A percentile compares a stretch with the other conserved stretches of the same genome.
These are phyloP conservation scores for Penicilliopsis zonata DNA, from an alignment of 495 filamentous ascomycete species.

Conservation along the genomic window DNA sequence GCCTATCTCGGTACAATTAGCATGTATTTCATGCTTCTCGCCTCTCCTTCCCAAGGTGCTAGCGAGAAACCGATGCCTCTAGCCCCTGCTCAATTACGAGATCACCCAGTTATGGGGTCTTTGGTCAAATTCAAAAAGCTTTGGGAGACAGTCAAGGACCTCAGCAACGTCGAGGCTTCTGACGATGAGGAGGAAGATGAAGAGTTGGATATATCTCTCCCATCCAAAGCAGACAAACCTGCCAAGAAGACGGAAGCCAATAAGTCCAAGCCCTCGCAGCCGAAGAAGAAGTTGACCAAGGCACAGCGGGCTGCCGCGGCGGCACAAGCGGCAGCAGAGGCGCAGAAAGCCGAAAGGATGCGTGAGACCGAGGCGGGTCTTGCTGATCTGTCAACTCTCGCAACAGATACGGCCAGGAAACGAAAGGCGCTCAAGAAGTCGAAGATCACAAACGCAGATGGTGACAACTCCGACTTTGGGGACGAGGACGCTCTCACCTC, in stretches of 20 bases:
- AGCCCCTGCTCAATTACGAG: slow-evolving; percentile 61
- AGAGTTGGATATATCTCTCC: background rate
- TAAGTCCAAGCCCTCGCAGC: slow-evolving; percentile 14
- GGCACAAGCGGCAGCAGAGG: slow-evolving; percentile 40
- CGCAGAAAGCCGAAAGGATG: slow-evolving; percentile 42
- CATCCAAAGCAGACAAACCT: slow-evolving; percentile 11
- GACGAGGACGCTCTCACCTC: slow-evolving; percentile 50
- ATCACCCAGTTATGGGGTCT: slow-evolving; percentile 80
- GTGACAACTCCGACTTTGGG: slow-evolving; percentile 52
- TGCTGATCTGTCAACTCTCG: slow-evolving; percentile 44
- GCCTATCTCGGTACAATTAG: slow-evolving; percentile 76
- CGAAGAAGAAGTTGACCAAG: slow-evolving; percentile 36
- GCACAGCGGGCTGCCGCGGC: slow-evolving; percentile 37
- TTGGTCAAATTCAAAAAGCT: slow-evolving; percentile 67
- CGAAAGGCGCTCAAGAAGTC: slow-evolving; percentile 19
- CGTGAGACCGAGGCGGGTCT: slow-evolving; percentile 56
- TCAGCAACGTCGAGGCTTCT: slow-evolving; percentile 14
- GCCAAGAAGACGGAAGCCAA: slow-evolving; percentile 18
- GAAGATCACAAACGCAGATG: slow-evolving; percentile 20
- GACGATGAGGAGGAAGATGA: slow-evolving; percentile 9
- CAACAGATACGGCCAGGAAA: slow-evolving; percentile 18
- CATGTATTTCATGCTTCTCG: slow-evolving; percentile 88
- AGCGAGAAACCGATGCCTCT: slow-evolving; percentile 35
- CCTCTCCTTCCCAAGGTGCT: slow-evolving; percentile 51
- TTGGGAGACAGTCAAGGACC: slow-evolving; percentile 64